Base-by-base conservation (phyloP, 129 eudicot genomes). In the Flaveria linearis region DNA sequence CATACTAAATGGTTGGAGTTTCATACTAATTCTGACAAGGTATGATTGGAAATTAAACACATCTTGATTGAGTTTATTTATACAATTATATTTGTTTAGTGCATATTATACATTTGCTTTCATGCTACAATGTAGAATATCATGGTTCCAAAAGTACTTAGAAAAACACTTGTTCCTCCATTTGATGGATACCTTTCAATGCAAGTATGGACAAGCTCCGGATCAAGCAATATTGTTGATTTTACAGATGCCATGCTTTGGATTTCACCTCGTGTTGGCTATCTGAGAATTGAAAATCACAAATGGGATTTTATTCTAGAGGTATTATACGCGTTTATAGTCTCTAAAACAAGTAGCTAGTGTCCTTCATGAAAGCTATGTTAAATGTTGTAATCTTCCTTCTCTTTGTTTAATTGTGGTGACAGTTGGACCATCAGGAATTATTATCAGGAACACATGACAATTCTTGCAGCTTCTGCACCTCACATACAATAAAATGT, bases 181-280 rank as follows among this genome's bases (percentile, higher is more conserved):
- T 22, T 71, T 51, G 47, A 30, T 26, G 75, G 15, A 51, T 2
- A 4, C 25, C 14, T 15, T 7, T 13, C 2, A 4, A 4, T 71
- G 16, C 3, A 14, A 49, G 25, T 71, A 16, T 12, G n/a, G 3
- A 50, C 33, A 17, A 9, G 33, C 9, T 71, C 49, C 10, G 51
- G 15, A 15, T 26, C 63, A 30, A 26, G 47, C 42, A 36, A 71
- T 28, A 11, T 9, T 71, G 17, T 42, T 42, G 49, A 71, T 26
- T 62, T 71, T 16, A 41, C 63, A n/a, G 75, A 71, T 50, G 10
- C 63, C 28, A 71, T 71, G 75, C 25, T 51, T 23, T 71, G 75
- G 75, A 28, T 71, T 50, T 51, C 46, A 20, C 75, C 75, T 26
- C 42, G 63, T 26, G 16, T 71, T 51, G 4, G 41, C 6, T 4